These are phyloP conservation scores for Claviceps lovelessii DNA, from an alignment of 2,329 filamentous ascomycete genomes.

Conservation along the genomic window DNA sequence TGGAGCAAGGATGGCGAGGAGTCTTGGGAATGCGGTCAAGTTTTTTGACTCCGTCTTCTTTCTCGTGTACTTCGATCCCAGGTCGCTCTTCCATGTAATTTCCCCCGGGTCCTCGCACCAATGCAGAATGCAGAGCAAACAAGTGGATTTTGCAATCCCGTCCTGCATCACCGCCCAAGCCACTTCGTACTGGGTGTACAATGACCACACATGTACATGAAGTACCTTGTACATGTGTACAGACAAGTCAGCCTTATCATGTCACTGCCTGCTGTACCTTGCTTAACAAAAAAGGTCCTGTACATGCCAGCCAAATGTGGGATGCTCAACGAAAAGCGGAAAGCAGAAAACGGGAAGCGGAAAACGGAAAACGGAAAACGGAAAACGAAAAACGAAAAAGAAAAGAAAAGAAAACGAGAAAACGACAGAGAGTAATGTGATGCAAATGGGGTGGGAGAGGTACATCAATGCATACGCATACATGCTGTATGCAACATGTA, in stretches of 20 bases:
- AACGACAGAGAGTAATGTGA: background rate
- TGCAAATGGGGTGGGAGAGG: background rate
- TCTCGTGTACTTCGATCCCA: background rate
- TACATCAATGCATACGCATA: background rate
- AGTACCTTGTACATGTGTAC: background rate
- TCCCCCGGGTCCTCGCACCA: background rate
- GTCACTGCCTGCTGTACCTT: background rate
- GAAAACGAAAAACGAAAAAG: too few species aligned
- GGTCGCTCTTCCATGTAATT: background rate
- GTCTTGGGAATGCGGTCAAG: background rate
- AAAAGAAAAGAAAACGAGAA: too few species aligned
- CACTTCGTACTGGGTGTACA: background rate
- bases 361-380: too few species aligned
- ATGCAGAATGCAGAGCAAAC: background rate
- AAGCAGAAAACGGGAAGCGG: too few species aligned
- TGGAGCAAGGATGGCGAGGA: background rate
- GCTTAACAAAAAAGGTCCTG: background rate
- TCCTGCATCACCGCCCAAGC: conserved; percentile 1
- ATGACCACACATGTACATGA: too few species aligned
- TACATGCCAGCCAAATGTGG: background rate
- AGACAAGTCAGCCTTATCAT: conserved; percentile 1
- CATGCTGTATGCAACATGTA: background rate
- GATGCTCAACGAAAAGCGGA: background rate
- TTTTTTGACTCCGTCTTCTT: background rate
- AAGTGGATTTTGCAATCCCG: background rate